A percentile compares a stretch with the other conserved stretches of the same genome.
phyloP scores from a whole-genome alignment of 108 stramenopile genomes.

The Nitzschia inconspicua region DNA sequence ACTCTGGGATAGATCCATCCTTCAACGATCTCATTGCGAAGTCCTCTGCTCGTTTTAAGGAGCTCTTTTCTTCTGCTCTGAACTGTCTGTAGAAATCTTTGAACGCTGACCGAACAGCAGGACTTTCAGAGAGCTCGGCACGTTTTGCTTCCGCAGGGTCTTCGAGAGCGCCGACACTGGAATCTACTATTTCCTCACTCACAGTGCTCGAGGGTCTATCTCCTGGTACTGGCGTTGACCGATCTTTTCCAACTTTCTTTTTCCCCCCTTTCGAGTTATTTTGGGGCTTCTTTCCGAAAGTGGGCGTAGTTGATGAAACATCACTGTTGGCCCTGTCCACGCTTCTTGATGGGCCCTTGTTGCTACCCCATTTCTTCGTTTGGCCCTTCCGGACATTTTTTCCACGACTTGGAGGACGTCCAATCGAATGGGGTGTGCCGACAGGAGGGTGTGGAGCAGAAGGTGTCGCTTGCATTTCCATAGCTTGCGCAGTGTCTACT shows the following conservation, averaged over 20 bases:
- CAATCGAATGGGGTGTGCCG: neutral
- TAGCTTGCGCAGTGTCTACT: conserved; percentile 1
- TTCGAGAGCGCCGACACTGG: neutral
- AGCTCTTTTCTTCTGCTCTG: conserved; percentile 46
- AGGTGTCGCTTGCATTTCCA: neutral
- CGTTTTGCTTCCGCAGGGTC: conserved; percentile 37
- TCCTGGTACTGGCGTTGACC: neutral
- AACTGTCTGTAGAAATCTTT: conserved; percentile 71
- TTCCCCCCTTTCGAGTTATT: conserved; percentile 12
- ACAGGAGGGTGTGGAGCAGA: neutral
- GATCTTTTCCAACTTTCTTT: conserved; percentile 12
- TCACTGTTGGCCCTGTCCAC: neutral
- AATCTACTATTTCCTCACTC: conserved; percentile 2
- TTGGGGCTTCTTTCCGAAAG: neutral
- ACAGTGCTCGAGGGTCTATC: conserved; percentile 1
- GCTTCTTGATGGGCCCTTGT: conserved; percentile 12
- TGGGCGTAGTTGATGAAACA: neutral
- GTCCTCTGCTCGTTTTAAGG: conserved; percentile 51
- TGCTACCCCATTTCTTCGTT: conserved; percentile 8
- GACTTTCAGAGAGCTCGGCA: conserved; percentile 55
- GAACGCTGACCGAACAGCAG: conserved; percentile 44
- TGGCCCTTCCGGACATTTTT: conserved; percentile 22
- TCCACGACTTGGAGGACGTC: conserved; percentile 16
- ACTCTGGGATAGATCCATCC: conserved; percentile 44
- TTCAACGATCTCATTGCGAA: conserved; percentile 46